Evolutionary conservation across 208 protist species (phyloP).

Genomic region (Kentomonas sorsogonicus): DNA sequence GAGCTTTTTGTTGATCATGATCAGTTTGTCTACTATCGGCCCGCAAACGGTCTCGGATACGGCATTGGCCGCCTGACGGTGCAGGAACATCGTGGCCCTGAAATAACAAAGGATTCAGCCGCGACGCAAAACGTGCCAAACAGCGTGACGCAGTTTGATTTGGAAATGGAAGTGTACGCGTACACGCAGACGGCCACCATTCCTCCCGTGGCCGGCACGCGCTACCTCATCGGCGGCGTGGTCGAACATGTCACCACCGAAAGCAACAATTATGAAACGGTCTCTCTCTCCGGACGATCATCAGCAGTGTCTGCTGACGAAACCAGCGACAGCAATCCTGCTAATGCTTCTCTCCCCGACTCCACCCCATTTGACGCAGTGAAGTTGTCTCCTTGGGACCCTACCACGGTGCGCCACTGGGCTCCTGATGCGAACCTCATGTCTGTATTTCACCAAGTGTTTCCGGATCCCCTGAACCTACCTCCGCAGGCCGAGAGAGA

Average conservation of each 20-base stretch:
- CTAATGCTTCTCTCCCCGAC: too few species aligned
- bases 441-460: slow-evolving; percentile 59
- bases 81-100: too few species aligned
- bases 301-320: too few species aligned
- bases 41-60: slow-evolving; percentile 80
- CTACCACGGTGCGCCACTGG: slow-evolving; percentile 30
- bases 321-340: too few species aligned
- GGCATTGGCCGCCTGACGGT: slow-evolving; percentile 70
- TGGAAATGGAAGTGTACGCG: slow-evolving; percentile 70
- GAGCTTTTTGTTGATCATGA: slow-evolving; percentile 88
- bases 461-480: slow-evolving; percentile 50
- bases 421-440: slow-evolving; percentile 52
- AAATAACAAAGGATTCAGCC: too few species aligned
- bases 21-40: slow-evolving; percentile 75
- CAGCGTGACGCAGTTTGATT: slow-evolving; percentile 54
- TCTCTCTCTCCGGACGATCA: slow-evolving; percentile 77
- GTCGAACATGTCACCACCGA: slow-evolving; percentile 58
- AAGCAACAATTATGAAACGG: slow-evolving; percentile 58
- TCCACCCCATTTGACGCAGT: slow-evolving; percentile 79
- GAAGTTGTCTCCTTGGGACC: slow-evolving; percentile 69
- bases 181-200: slow-evolving; percentile 51
- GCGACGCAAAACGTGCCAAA: slow-evolving; percentile 26
- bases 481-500: slow-evolving; percentile 45
- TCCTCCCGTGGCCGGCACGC: slow-evolving; percentile 31
- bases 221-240: slow-evolving; percentile 54